phyloP scores from a whole-genome alignment of 371 early-diverging fungal genomes.

The Basidiobolus heterosporus region DNA sequence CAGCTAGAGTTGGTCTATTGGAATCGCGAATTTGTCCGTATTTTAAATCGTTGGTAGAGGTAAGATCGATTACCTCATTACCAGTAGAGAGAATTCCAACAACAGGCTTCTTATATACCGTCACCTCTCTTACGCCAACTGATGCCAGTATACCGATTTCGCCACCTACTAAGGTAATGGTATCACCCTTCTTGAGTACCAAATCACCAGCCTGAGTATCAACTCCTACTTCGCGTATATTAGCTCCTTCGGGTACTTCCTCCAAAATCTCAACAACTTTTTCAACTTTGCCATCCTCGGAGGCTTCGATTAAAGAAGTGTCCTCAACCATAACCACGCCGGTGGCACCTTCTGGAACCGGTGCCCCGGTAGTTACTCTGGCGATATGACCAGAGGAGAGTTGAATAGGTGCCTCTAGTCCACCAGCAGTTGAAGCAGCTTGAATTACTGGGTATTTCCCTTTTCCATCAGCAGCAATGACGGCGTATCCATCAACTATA shows the following conservation, averaged over 20 bases:
- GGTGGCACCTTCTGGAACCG: constrained; percentile 59
- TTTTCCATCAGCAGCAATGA: constrained; percentile 60
- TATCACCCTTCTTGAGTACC: constrained; percentile 32
- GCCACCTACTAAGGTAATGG: constrained; percentile 49
- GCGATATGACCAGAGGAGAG: constrained; percentile 41
- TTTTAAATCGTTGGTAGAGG: constrained; percentile 20
- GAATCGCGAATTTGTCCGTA: constrained; percentile 65
- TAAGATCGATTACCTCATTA: constrained; percentile 61
- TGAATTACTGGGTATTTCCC: constrained; percentile 56
- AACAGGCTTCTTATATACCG: constrained; percentile 43
- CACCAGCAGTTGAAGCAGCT: constrained; percentile 26
- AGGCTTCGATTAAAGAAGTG: constrained; percentile 40
- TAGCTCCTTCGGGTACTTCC: constrained; percentile 17
- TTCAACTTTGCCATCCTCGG: constrained; percentile 40
- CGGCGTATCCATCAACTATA: constrained; percentile 86
- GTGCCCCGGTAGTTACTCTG: constrained; percentile 77
- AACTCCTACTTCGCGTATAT: constrained; percentile 65
- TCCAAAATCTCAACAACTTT: constrained; percentile 31
- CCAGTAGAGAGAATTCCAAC: constrained; percentile 79
- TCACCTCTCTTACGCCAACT: constrained; percentile 50
- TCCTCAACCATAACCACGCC: constrained; percentile 91
- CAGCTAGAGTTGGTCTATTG: constrained; percentile 61
- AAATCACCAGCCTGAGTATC: constrained; percentile 45
- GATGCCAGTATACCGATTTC: constrained; percentile 68
- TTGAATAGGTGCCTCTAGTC: neutral